These are phyloP conservation scores for Ophiostoma piceae DNA, from an alignment of 2,329 filamentous ascomycete species.

Conservation along the genomic window DNA sequence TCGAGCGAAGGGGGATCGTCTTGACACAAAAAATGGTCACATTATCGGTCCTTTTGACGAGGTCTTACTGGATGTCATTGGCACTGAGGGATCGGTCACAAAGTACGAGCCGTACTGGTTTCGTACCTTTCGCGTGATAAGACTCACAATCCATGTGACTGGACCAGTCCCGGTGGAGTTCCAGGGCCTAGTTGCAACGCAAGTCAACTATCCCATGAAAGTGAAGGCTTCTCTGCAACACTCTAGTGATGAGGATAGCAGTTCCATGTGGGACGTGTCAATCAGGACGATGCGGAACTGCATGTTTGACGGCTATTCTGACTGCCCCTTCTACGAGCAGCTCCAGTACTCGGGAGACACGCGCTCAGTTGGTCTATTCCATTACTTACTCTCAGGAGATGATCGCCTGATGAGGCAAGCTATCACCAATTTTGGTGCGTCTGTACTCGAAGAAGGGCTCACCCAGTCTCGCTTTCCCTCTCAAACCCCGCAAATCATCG, in stretches of 20 bases:
- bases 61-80: constrained; percentile 30
- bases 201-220: constrained; percentile 37
- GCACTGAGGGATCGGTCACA: background rate
- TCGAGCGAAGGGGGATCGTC: constrained; percentile 36
- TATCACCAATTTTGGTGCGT: constrained; percentile 31
- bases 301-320: constrained; percentile 36
- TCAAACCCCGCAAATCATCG: constrained; percentile 36
- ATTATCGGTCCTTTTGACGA: constrained; percentile 37
- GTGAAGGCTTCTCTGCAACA: constrained; percentile 31
- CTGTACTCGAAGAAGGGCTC: constrained; percentile 32
- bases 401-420: constrained; percentile 34
- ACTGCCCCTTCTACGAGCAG: constrained; percentile 37
- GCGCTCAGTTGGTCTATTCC: constrained; percentile 32
- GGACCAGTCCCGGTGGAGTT: constrained; percentile 28
- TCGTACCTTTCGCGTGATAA: constrained; percentile 37
- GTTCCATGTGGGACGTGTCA: constrained; percentile 30
- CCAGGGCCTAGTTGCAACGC: constrained; percentile 30
- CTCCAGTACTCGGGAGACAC: constrained; percentile 33
- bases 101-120: constrained; percentile 40
- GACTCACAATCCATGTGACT: constrained; percentile 31
- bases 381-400: constrained; percentile 33
- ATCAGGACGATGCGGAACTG: constrained; percentile 35
- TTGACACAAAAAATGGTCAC: constrained; percentile 30
- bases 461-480: constrained; percentile 37
- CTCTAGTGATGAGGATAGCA: constrained; percentile 22